phyloP scores from a whole-genome alignment of 164 flowering plant genomes.

The Saururus chinensis region DNA sequence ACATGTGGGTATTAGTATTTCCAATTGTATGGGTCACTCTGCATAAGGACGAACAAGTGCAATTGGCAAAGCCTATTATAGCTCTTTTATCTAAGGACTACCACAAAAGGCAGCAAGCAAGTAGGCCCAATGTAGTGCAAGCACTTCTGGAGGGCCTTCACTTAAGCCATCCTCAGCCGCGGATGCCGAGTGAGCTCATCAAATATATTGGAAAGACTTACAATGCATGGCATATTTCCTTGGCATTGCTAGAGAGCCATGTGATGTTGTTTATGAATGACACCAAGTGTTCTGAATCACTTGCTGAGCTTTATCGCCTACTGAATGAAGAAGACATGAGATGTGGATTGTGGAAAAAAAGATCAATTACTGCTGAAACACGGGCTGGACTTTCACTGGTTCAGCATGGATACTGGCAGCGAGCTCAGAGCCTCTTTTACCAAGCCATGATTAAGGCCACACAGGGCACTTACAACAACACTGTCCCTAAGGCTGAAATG shows the following conservation, averaged over 20 bases:
- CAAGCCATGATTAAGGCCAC: constrained; percentile 98
- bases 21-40: constrained; percentile 99
- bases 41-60: constrained; percentile 83
- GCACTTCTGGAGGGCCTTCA: constrained; percentile 99
- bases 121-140: constrained; percentile 96
- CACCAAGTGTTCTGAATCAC: constrained; percentile 82
- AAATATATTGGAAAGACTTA: constrained; percentile 95
- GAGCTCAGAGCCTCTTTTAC: constrained; percentile 88
- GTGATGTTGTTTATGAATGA: constrained; percentile 91
- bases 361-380: constrained; percentile 87
- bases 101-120: constrained; percentile 84
- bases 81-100: constrained; percentile 84
- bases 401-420: constrained; percentile 99
- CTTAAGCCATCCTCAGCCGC: constrained; percentile 96
- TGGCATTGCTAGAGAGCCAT: constrained; percentile 90
- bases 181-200: constrained; percentile 98
- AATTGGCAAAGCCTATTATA: constrained; percentile 93
- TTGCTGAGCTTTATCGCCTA: constrained; percentile 94
- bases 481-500: constrained; percentile 99
- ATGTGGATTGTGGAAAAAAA: constrained; percentile 93
- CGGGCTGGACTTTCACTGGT: constrained; percentile 89
- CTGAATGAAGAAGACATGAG: constrained; percentile 99
- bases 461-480: constrained; percentile 95
- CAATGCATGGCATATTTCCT: constrained; percentile 97
- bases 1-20: constrained; percentile 95